Conservation (phyloP, 352 stramenopile genomes). For the Phytophthora ohioensis region DNA sequence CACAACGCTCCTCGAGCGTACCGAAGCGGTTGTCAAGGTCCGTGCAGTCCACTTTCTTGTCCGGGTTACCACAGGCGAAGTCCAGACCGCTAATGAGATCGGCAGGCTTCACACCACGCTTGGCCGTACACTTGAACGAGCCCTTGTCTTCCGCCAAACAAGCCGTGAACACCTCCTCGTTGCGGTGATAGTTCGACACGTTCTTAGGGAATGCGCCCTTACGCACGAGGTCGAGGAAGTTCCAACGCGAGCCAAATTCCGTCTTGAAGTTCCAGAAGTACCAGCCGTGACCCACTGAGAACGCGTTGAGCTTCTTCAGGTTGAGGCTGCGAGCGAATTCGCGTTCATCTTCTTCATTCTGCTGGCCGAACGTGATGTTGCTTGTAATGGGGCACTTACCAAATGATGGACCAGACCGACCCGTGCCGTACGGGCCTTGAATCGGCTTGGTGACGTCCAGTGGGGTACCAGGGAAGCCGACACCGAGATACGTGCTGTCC, state of each 20-base stretch:
- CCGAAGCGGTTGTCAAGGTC: slow-evolving; percentile 49
- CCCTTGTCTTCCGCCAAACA: slow-evolving; percentile 78
- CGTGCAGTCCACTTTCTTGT: slow-evolving; percentile 58
- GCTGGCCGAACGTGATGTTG: slow-evolving; percentile 87
- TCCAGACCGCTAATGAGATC: slow-evolving; percentile 65
- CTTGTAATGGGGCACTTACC: slow-evolving; percentile 61
- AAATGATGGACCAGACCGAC: slow-evolving; percentile 34
- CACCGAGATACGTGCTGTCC: slow-evolving; percentile 89
- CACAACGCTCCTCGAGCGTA: slow-evolving; percentile 63
- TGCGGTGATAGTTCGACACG: slow-evolving; percentile 58
- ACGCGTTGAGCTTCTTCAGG: slow-evolving; percentile 93
- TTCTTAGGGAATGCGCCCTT: slow-evolving; percentile 76
- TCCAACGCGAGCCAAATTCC: slow-evolving; percentile 92
- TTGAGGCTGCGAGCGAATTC: slow-evolving; percentile 82
- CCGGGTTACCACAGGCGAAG: slow-evolving; percentile 62
- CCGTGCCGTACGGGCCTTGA: slow-evolving; percentile 33
- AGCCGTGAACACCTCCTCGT: slow-evolving; percentile 64
- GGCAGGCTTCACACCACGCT: slow-evolving; percentile 58
- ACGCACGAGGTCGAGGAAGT: slow-evolving; percentile 81
- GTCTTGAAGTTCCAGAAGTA: slow-evolving; percentile 74
- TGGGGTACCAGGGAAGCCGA: slow-evolving; percentile 91
- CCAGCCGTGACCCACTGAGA: slow-evolving; percentile 91
- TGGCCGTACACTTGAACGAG: slow-evolving; percentile 70
- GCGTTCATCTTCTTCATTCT: slow-evolving; percentile 78
- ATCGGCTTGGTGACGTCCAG: slow-evolving; percentile 63